Evolutionary conservation across 805 yeast species (phyloP).

Genomic region (Yamadazyma scolyti): DNA sequence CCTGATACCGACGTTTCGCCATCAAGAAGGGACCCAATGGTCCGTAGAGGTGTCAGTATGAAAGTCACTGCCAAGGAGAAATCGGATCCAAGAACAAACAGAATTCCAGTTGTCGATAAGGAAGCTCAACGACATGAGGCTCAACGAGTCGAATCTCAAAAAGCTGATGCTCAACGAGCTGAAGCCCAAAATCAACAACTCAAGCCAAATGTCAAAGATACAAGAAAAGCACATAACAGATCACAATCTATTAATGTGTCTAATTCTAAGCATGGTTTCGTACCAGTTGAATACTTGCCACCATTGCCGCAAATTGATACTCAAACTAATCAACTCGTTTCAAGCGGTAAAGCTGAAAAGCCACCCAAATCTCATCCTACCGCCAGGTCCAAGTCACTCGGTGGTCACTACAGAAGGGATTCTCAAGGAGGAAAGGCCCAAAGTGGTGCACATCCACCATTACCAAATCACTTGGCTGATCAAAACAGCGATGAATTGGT

Average conservation of each 20-base stretch:
- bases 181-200: constrained; percentile 2
- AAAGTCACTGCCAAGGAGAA: constrained; percentile 58
- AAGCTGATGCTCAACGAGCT: not conserved
- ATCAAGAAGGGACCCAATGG: constrained; percentile 35
- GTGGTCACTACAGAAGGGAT: constrained; percentile 68
- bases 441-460: constrained; percentile 36
- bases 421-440: constrained; percentile 24
- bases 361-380: constrained; percentile 60
- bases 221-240: constrained; percentile 24
- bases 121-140: constrained; percentile 5
- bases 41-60: constrained; percentile 61
- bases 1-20: constrained; percentile 12
- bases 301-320: constrained; percentile 42
- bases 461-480: constrained; percentile 37
- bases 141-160: constrained; percentile 8
- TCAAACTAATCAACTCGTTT: constrained; percentile 19
- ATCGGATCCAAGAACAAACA: constrained; percentile 13
- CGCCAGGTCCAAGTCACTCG: constrained; percentile 84
- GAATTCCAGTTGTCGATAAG: constrained; percentile 5
- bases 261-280: constrained; percentile 32
- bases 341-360: constrained; percentile 3
- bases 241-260: constrained; percentile 28
- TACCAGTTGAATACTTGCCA: constrained; percentile 41
- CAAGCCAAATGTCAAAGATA: constrained; percentile 20
- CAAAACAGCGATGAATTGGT: constrained; percentile 45